Conservation (phyloP, 2,329 filamentous ascomycete genomes). For the Magnaporthiopsis incrustans region DNA sequence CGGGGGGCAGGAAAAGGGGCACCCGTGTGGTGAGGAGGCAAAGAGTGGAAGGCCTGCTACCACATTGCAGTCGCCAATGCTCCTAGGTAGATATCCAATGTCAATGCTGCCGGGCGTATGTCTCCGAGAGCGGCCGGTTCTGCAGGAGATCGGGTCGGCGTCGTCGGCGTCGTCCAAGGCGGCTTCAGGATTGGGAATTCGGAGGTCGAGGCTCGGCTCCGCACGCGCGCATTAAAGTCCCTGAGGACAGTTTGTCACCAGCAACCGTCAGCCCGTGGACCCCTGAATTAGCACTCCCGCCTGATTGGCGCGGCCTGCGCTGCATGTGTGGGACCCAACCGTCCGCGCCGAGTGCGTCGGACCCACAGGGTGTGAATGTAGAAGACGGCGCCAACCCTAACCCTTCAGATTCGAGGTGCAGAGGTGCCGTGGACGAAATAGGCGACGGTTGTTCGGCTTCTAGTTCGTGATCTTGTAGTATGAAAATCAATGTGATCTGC, state of each 20-base stretch:
- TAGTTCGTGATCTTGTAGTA: too few species aligned
- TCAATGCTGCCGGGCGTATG: too few species aligned
- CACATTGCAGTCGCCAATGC: neutral
- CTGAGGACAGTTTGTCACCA: conserved; percentile 8
- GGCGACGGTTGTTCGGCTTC: neutral
- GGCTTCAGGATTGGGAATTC: too few species aligned
- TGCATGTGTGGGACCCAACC: neutral
- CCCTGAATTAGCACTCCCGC: neutral
- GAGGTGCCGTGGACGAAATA: neutral
- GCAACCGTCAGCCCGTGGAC: neutral
- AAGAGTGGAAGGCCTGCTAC: neutral
- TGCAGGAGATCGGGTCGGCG: neutral
- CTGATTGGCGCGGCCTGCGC: conserved; percentile 4
- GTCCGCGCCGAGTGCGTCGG: neutral
- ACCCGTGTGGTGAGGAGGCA: neutral
- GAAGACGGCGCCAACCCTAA: neutral
- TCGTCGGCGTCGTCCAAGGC: neutral
- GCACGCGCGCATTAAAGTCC: neutral
- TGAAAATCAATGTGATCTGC: too few species aligned
- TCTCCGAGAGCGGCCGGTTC: too few species aligned
- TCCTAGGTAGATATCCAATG: neutral
- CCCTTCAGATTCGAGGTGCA: neutral
- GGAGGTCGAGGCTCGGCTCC: neutral
- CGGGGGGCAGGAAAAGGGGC: too few species aligned
- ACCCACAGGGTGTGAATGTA: neutral